Percentiles rank a stretch among this genome's conserved stretches.
Conservation (phyloP, 257 asterid species). For the Lycium barbarum region DNA sequence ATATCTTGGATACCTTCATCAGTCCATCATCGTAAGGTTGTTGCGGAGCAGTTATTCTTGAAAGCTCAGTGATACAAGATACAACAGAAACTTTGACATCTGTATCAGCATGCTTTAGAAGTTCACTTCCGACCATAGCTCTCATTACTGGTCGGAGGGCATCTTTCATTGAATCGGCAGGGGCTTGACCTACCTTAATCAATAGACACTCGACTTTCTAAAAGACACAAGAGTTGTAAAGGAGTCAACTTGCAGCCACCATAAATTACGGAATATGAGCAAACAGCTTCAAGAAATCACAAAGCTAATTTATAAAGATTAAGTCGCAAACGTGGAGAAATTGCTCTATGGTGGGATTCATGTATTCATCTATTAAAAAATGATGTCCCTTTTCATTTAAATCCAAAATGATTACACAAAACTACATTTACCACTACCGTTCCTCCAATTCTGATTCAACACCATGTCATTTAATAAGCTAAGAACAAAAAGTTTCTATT, state of each 20-base stretch:
- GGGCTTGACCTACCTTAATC: slow-evolving; percentile 27
- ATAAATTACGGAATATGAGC: neutral
- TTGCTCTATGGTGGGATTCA: slow-evolving; percentile 8
- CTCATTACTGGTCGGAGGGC: slow-evolving; percentile 31
- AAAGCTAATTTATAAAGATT: neutral
- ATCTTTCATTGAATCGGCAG: neutral
- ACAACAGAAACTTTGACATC: slow-evolving; percentile 33
- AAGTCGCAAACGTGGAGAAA: neutral
- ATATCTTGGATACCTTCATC: slow-evolving; percentile 39
- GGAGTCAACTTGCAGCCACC: neutral
- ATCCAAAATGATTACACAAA: neutral
- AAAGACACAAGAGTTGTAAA: slow-evolving; percentile 11
- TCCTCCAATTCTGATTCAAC: slow-evolving; percentile 24
- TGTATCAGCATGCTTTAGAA: slow-evolving; percentile 31
- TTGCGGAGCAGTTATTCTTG: slow-evolving; percentile 36
- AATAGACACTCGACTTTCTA: slow-evolving; percentile 38
- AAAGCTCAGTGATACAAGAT: slow-evolving; percentile 36
- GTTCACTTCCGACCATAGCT: slow-evolving; percentile 29
- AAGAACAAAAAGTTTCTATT: neutral
- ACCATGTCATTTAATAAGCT: neutral
- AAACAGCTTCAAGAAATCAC: slow-evolving; percentile 19
- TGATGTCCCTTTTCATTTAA: neutral
- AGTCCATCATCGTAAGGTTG: slow-evolving; percentile 33
- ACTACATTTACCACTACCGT: neutral
- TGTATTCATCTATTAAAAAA: neutral